Evolutionary conservation across 768 basidiomycete genomes (phyloP), one percentile per base, ranked within the genome.

Genomic region (Stropharia rugosoannulata): DNA sequence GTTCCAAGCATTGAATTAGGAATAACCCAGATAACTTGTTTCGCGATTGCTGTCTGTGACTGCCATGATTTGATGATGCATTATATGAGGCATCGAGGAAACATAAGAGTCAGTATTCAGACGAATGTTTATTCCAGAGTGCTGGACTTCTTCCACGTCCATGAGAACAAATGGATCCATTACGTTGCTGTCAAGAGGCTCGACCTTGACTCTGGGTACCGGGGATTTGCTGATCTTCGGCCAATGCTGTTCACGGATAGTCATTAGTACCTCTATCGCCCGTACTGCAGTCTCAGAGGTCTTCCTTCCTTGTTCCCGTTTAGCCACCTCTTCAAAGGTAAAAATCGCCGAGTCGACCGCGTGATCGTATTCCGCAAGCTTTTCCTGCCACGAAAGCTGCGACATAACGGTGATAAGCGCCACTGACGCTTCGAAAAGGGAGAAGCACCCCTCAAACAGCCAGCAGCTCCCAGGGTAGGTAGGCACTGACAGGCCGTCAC

Each of bases 341-440:
- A 50, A 53, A 62, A 75, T 61, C 25, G 77, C 74, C 35, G 71
- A 65, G 38, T 77, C 71, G 49, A 79, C 65, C 22, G 75, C 65
- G 38, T 58, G 60, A 22, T 74, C 73, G 40, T 75, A 73, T 51
- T 77, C 77, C 2, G 54, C 56, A 29, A 68, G 65, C 61, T 73
- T 71, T 44, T 70, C 70, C 44, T 73, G 68, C 62, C 71, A 73
- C 40, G 75, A 73, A 41, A 68, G 67, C 50, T 75, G 75, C 13
- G 75, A 66, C 49, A 77, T 60, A 11, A 72, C 74, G 19, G 75
- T 75, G 36, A 75, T 67, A 18, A 81, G 72, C 54, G 75, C 75
- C 51, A 82, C 73, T 13, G 76, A 71, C 27, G 75, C 78, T 62
- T 81, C 80, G 58, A 79, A 76, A 10, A 80, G 67, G 7, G 75